A percentile compares a stretch with the other conserved stretches of the same genome.
phyloP scores from a whole-genome alignment of 768 basidiomycete species.

The Rhizopogon sp. region DNA sequence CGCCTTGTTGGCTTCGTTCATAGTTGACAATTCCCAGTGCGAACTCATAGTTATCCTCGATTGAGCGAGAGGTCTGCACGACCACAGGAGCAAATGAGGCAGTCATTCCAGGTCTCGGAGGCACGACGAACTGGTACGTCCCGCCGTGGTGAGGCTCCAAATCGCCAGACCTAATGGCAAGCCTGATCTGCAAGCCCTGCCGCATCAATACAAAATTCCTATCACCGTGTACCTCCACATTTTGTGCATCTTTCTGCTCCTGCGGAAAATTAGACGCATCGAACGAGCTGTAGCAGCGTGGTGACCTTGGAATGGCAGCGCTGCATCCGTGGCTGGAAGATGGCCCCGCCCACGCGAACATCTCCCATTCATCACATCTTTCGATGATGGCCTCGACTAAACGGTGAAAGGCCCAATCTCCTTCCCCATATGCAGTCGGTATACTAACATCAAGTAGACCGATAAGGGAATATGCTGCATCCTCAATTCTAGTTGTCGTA shows the following conservation, averaged over 20 bases:
- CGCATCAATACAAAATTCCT: conserved; percentile 10
- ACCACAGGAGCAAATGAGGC: background rate
- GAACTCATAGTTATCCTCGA: background rate
- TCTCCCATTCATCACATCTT: conserved; percentile 18
- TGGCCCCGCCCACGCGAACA: conserved; percentile 18
- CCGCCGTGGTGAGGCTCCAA: background rate
- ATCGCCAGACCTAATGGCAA: conserved; percentile 9
- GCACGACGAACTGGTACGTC: background rate
- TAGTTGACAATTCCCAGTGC: conserved; percentile 2
- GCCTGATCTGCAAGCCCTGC: conserved; percentile 9
- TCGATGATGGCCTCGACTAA: conserved; percentile 19
- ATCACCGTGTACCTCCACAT: conserved; percentile 7
- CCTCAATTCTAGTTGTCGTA: conserved; percentile 19
- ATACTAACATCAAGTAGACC: conserved; percentile 20
- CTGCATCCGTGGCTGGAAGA: conserved; percentile 10
- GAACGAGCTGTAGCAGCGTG: conserved; percentile 9
- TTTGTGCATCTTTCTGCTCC: background rate
- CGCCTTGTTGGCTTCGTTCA: background rate
- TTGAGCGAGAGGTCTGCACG: background rate
- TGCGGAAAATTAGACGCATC: background rate
- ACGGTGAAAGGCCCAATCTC: conserved; percentile 19
- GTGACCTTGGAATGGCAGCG: conserved; percentile 10
- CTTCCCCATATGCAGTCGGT: conserved; percentile 11
- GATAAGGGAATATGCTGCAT: conserved; percentile 20
- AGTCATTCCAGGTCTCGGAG: background rate